phyloP scores from a whole-genome alignment of 805 yeast species.

The Lipomyces yamanashiensis region DNA sequence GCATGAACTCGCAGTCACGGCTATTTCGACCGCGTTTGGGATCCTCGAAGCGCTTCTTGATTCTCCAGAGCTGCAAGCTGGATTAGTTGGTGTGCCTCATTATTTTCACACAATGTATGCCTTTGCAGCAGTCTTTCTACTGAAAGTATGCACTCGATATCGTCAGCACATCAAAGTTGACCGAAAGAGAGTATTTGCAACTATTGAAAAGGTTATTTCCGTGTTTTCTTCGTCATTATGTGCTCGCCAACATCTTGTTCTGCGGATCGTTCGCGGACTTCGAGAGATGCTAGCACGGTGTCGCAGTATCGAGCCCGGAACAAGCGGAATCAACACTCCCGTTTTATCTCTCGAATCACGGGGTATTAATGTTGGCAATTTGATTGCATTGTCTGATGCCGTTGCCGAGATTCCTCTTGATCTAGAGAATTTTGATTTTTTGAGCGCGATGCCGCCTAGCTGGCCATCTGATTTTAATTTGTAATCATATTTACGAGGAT shows the following conservation, averaged over 20 bases:
- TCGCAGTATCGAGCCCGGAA: not conserved
- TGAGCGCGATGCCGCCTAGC: conserved; percentile 27
- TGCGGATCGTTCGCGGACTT: conserved; percentile 26
- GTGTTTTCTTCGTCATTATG: conserved; percentile 17
- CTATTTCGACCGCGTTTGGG: conserved; percentile 27
- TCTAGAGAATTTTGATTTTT: conserved; percentile 28
- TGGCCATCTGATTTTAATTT: conserved; percentile 27
- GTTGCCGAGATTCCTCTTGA: conserved; percentile 15
- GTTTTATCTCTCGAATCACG: not conserved
- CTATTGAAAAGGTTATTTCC: conserved; percentile 12
- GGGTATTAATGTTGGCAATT: conserved; percentile 2
- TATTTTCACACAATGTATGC: conserved; percentile 34
- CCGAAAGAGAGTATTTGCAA: conserved; percentile 1
- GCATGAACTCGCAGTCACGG: conserved; percentile 18
- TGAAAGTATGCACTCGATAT: conserved; percentile 27
- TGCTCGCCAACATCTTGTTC: conserved; percentile 30
- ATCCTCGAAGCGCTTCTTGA: conserved; percentile 18
- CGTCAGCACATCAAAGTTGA: conserved; percentile 24
- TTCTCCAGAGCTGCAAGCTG: conserved; percentile 23
- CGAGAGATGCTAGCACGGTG: conserved; percentile 21
- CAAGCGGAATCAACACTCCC: conserved; percentile 9
- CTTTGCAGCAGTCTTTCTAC: conserved; percentile 29
- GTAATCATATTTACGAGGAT: not conserved
- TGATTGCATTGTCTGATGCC: conserved; percentile 7
- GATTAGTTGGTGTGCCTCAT: conserved; percentile 29